Evolutionary conservation across 106 monocot species (phyloP).

Genomic region (Phalaenopsis aphrodite): DNA sequence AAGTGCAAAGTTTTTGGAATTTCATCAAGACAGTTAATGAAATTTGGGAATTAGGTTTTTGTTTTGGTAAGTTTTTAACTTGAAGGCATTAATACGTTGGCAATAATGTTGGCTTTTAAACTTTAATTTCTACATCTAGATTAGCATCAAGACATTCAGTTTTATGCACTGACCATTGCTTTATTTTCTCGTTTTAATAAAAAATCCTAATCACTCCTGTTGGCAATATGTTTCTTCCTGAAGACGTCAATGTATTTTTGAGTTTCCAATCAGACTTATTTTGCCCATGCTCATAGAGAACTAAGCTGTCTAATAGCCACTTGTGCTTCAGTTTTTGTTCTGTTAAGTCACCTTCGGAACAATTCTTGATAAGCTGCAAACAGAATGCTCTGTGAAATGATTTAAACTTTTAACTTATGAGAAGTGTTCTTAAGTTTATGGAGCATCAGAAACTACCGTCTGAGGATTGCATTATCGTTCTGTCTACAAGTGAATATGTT

Average conservation of each 20-base stretch:
- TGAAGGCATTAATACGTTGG: too few relatives aligned
- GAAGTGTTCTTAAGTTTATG: too few relatives aligned
- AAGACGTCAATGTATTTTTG: background rate
- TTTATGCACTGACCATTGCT: background rate
- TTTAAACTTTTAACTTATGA: too few relatives aligned
- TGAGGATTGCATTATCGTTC: too few relatives aligned
- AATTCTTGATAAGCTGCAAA: too few relatives aligned
- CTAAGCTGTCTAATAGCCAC: background rate
- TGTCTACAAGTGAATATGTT: too few relatives aligned
- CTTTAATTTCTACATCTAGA: background rate
- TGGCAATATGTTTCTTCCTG: background rate
- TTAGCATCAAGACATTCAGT: background rate
- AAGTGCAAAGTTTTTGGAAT: too few relatives aligned
- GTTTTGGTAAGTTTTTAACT: too few relatives aligned
- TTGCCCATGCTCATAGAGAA: background rate
- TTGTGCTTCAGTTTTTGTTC: background rate
- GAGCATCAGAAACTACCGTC: too few relatives aligned
- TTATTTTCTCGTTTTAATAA: background rate
- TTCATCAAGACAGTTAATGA: too few relatives aligned
- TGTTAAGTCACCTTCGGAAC: background rate
- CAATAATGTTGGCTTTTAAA: background rate
- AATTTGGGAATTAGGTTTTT: too few relatives aligned
- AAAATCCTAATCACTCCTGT: background rate
- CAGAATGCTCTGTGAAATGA: too few relatives aligned
- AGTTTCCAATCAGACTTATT: background rate